Evolutionary conservation across 2,329 filamentous ascomycete species (phyloP).

Genomic region (Aspergillus tamarii): DNA sequence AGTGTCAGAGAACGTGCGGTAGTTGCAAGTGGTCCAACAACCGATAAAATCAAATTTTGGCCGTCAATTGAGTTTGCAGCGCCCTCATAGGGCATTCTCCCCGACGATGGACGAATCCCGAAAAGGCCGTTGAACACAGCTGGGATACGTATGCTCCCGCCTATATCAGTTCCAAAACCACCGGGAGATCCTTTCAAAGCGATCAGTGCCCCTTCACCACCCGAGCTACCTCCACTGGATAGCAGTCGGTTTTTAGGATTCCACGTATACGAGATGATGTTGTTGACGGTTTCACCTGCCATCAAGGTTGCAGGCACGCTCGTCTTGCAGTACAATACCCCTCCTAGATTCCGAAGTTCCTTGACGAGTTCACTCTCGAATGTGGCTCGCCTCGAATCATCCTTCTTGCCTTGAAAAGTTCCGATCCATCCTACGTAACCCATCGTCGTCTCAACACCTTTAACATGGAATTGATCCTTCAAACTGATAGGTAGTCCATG

Average conservation of each 20-base stretch:
- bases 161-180: slow-evolving; percentile 63
- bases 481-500: slow-evolving; percentile 65
- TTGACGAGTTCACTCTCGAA: slow-evolving; percentile 63
- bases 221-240: slow-evolving; percentile 60
- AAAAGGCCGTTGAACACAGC: slow-evolving; percentile 63
- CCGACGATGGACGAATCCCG: slow-evolving; percentile 58
- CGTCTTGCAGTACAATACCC: slow-evolving; percentile 60
- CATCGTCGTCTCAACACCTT: slow-evolving; percentile 60
- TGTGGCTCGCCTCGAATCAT: slow-evolving; percentile 52
- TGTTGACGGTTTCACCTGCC: slow-evolving; percentile 64
- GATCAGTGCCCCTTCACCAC: slow-evolving; percentile 62
- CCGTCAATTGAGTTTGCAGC: slow-evolving; percentile 68
- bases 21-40: slow-evolving; percentile 65
- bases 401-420: slow-evolving; percentile 59
- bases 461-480: slow-evolving; percentile 54
- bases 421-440: slow-evolving; percentile 70
- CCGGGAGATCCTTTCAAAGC: slow-evolving; percentile 56
- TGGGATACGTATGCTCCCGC: slow-evolving; percentile 62
- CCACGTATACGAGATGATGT: slow-evolving; percentile 61
- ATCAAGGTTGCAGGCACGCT: slow-evolving; percentile 60
- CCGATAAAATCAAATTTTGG: slow-evolving; percentile 64
- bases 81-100: slow-evolving; percentile 59
- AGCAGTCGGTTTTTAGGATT: slow-evolving; percentile 62
- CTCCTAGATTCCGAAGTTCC: slow-evolving; percentile 57
- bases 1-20: slow-evolving; percentile 59